Evolutionary conservation across 2,329 filamentous ascomycete species (phyloP), one percentile per base, ranked within the genome.

Genomic region (Pestalotiopsis sp.): DNA sequence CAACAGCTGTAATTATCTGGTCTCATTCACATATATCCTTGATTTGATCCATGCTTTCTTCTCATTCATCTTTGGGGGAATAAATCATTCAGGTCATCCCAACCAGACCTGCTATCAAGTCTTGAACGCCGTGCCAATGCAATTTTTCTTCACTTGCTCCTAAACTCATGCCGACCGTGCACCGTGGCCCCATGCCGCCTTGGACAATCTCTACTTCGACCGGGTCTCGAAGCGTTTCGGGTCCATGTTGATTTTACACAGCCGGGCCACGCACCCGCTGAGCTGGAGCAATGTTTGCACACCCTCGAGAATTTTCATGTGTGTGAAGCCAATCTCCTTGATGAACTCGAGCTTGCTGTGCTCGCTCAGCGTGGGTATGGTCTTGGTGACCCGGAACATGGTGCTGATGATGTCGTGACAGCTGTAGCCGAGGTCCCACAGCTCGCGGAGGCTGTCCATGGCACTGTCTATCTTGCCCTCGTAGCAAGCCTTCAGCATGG

Each of bases 301-400:
- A 38, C 96, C 96, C 78, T 99, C 96, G n/a, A 99, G 84, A 68
- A 99, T 95, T 80, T 97, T 95, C 96, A 99, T 99, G 79, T 99
- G 96, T 2, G 96, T 97, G 81, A 98, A 98, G 66, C 96, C 96
- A 80, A 99, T 99, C 83, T 98, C 96, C 83, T 94, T 95, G 83
- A 98, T 97, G 75, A 98, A 99, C 79, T 98, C 95, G 70, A 99
- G 85, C 84, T 98, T 98, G 17, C 94, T 91, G 80, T 98, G 94
- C 82, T 99, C 96, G 73, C 94, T 96, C 68, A 99, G 84, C 1
- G 92, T 94, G 2, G 93, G 93, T 69, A 98, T 94, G 1, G 94
- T 97, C 85, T 98, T 99, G 60, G 96, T 98, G 70, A 99, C 96
- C 77, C 92, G 91, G 86, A 99, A 98, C 96, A 99, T 99, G 70